phyloP scores from a whole-genome alignment of 2,329 filamentous ascomycete species.

The Fusarium sp. region DNA sequence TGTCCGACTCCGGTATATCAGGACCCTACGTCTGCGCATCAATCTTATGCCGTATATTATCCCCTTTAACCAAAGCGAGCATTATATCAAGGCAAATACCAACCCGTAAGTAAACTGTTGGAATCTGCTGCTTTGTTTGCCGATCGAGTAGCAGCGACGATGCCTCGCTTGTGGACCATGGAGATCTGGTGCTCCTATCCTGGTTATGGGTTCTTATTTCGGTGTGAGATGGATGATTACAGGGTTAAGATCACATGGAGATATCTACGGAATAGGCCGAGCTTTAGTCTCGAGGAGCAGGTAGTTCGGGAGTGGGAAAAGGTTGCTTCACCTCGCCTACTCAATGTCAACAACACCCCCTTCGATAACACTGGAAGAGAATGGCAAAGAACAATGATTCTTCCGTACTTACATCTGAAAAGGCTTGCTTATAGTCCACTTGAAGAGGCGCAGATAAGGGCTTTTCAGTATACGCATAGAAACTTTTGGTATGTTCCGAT shows the following conservation, averaged over 20 bases:
- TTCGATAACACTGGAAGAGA: rapidly evolving
- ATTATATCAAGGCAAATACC: no score
- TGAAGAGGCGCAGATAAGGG: background rate
- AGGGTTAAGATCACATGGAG: slow-evolving; percentile 11
- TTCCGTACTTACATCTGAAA: background rate
- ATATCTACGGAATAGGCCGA: background rate
- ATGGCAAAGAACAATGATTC: background rate
- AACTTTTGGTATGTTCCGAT: background rate
- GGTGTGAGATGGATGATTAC: background rate
- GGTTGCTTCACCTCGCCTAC: background rate
- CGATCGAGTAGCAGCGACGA: background rate
- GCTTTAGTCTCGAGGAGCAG: background rate
- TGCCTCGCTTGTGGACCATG: slow-evolving; percentile 7
- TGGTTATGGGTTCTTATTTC: slow-evolving; percentile 5
- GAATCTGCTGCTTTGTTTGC: background rate
- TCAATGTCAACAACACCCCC: background rate
- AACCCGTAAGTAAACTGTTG: background rate
- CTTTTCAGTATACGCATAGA: rapidly evolving
- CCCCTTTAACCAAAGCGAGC: no score
- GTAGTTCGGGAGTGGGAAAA: background rate
- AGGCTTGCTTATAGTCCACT: background rate
- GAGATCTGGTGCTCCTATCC: slow-evolving; percentile 6
- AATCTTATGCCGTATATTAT: background rate
- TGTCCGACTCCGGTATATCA: slow-evolving; percentile 8
- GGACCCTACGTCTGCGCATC: background rate